Conservation (phyloP, 176 grass and related monocot genomes). For the Rhipidocladum racemiflorum region DNA sequence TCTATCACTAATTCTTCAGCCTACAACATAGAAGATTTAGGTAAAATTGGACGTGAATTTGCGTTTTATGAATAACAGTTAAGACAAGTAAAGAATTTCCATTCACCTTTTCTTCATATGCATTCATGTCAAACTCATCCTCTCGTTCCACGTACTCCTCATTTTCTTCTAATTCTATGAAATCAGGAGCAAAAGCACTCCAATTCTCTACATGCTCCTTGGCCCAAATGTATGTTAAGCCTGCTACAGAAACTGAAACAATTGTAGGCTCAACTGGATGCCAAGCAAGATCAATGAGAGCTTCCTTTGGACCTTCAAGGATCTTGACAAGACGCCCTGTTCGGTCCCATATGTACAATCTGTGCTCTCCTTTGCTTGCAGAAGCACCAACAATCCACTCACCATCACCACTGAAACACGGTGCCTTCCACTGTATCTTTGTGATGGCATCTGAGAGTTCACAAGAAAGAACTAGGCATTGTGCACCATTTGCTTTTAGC, state of each 20-base stretch:
- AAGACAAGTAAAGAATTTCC: not conserved
- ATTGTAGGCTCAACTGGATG: constrained; percentile 86
- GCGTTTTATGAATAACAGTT: constrained; percentile 29
- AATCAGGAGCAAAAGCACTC: constrained; percentile 99
- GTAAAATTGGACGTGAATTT: constrained; percentile 11
- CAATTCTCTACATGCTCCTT: constrained; percentile 91
- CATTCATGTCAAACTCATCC: constrained; percentile 89
- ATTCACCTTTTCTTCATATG: constrained; percentile 70
- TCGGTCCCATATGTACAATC: constrained; percentile 87
- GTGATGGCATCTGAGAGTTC: constrained; percentile 87
- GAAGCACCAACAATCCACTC: constrained; percentile 98
- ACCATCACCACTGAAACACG: constrained; percentile 93
- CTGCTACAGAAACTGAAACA: constrained; percentile 74
- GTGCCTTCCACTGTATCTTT: constrained; percentile 97
- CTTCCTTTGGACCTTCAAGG: constrained; percentile 97
- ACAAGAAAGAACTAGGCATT: constrained; percentile 68
- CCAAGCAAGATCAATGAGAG: constrained; percentile 89
- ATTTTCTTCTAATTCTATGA: constrained; percentile 92
- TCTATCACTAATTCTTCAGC: constrained; percentile 71
- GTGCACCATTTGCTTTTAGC: constrained; percentile 70
- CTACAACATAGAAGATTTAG: constrained; percentile 51
- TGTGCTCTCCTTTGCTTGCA: constrained; percentile 97
- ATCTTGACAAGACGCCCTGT: constrained; percentile 89
- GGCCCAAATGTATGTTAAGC: constrained; percentile 78
- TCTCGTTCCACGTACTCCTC: constrained; percentile 94